These are phyloP conservation scores for Limnomonas spitsbergensis DNA, from an alignment of 139 green algal species.

Conservation along the genomic window DNA sequence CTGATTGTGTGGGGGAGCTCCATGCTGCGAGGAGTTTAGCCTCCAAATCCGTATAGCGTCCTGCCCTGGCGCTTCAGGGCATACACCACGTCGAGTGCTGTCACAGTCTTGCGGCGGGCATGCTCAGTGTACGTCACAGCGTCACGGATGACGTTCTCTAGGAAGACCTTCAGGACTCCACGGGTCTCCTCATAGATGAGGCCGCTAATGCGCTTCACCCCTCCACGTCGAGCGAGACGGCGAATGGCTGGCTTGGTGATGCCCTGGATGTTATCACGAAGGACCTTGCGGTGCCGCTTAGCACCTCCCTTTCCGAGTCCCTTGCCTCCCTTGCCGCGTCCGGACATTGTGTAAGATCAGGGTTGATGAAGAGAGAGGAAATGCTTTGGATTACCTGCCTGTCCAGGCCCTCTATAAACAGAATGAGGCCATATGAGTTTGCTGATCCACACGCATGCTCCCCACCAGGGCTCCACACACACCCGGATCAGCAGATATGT, in stretches of 20 bases:
- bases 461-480: too few relatives aligned
- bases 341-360: too few relatives aligned
- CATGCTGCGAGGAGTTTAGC: too few relatives aligned
- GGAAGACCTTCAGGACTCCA: constrained; percentile 83
- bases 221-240: constrained; percentile 76
- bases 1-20: too few relatives aligned
- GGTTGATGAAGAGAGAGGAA: too few relatives aligned
- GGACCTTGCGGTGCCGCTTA: constrained; percentile 90
- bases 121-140: constrained; percentile 96
- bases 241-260: constrained; percentile 86
- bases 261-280: constrained; percentile 93
- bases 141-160: constrained; percentile 87
- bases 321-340: constrained; percentile 87
- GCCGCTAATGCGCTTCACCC: constrained; percentile 83
- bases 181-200: constrained; percentile 89
- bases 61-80: constrained; percentile 92
- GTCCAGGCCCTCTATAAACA: too few relatives aligned
- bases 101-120: constrained; percentile 91
- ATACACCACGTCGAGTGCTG: constrained; percentile 92
- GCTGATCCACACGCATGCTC: too few relatives aligned
- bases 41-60: too few relatives aligned
- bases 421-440: too few relatives aligned
- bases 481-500: too few relatives aligned
- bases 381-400: too few relatives aligned
- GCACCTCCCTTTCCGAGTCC: constrained; percentile 86